Evolutionary conservation across 805 yeast species (phyloP).

Genomic region (Wickerhamomyces rabaulensis): DNA sequence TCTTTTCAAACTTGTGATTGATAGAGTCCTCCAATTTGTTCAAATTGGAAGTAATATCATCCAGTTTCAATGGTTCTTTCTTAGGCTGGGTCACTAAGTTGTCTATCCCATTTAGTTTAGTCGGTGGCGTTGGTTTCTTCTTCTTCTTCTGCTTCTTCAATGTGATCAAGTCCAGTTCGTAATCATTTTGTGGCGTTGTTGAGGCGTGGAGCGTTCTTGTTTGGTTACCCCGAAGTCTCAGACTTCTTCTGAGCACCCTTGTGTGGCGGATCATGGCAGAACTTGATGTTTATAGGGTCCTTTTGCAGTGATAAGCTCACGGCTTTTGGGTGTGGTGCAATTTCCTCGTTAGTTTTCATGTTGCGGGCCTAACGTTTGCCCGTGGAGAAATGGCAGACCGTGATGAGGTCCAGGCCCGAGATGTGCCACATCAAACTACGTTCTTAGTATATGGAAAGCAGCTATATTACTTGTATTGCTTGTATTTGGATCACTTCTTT

Average conservation of each 20-base stretch:
- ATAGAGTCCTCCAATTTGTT: constrained; percentile 4
- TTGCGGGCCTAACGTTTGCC: too few relatives aligned
- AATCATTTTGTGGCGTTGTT: constrained; percentile 4
- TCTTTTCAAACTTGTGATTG: constrained; percentile 4
- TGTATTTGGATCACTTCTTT: too few relatives aligned
- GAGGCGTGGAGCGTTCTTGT: not conserved
- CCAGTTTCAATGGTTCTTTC: not conserved
- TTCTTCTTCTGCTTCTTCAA: constrained; percentile 8
- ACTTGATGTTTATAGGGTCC: too few relatives aligned
- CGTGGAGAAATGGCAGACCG: too few relatives aligned
- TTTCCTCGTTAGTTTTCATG: too few relatives aligned
- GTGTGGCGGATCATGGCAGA: not conserved
- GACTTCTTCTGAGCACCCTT: not conserved
- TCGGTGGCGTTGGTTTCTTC: not conserved
- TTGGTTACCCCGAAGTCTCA: not conserved
- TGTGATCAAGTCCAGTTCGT: constrained; percentile 13
- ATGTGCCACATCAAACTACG: too few relatives aligned
- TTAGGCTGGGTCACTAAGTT: not conserved
- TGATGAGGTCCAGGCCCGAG: too few relatives aligned
- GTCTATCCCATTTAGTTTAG: not conserved
- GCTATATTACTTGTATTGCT: too few relatives aligned
- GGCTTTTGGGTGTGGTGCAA: too few relatives aligned
- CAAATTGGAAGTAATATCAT: not conserved
- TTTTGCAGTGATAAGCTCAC: too few relatives aligned
- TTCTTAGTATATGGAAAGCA: too few relatives aligned